A percentile compares a stretch with the other conserved stretches of the same genome.
Evolutionary conservation across 2,329 filamentous ascomycete genomes (phyloP).

Genomic region (Trichoderma semiorbis): DNA sequence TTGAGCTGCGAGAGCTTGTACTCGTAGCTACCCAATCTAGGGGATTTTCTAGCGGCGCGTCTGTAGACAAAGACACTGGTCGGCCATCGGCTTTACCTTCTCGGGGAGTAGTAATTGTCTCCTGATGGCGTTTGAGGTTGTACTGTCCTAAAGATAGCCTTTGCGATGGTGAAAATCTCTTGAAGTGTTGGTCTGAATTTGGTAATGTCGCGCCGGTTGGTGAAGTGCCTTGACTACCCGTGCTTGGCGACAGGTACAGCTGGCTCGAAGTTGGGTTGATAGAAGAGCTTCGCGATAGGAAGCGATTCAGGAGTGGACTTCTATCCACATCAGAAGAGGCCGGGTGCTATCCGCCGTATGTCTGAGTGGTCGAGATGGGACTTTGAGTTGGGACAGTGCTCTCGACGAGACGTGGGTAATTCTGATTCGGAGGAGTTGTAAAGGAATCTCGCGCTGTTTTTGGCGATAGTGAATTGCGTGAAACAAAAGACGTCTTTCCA

Average conservation of each 20-base stretch:
- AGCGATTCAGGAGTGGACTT: slow-evolving; percentile 4
- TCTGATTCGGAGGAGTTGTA: not conserved
- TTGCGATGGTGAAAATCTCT: not conserved
- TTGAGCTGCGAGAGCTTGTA: not conserved
- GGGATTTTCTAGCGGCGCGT: not conserved
- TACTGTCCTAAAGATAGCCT: not conserved
- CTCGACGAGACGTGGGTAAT: not conserved
- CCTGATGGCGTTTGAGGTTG: not conserved
- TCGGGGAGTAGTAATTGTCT: not conserved
- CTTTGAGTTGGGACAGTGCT: not conserved
- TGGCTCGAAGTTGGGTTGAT: not conserved
- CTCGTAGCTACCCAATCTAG: slow-evolving; percentile 6
- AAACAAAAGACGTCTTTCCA: not conserved
- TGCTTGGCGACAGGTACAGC: not conserved
- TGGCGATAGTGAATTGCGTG: not conserved
- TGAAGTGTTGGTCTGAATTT: slow-evolving; percentile 9
- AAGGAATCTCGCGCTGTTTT: not conserved
- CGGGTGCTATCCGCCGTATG: slow-evolving; percentile 16
- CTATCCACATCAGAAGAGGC: slow-evolving; percentile 13
- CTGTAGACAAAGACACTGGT: not conserved
- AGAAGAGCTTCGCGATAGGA: not conserved
- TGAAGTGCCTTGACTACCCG: not conserved
- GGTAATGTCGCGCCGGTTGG: slow-evolving; percentile 2
- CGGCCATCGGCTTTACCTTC: not conserved
- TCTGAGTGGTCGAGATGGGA: not conserved